Conservation (phyloP, 495 filamentous ascomycete species). For the Lichina pygmaea region DNA sequence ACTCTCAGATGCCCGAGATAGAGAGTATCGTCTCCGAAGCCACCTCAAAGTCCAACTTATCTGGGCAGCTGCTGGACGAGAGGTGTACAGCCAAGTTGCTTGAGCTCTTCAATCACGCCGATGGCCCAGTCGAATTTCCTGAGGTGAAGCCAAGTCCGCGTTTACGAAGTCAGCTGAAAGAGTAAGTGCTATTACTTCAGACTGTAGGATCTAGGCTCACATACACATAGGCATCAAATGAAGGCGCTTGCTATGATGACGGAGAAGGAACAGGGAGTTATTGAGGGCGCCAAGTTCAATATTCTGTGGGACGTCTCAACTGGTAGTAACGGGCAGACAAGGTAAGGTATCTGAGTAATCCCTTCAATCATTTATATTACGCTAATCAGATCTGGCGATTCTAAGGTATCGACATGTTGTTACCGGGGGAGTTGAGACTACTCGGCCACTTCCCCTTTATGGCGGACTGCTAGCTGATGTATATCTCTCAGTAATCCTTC, state of each 20-base stretch:
- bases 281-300: conserved; percentile 2
- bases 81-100: conserved; percentile 3
- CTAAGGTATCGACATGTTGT: conserved; percentile 5
- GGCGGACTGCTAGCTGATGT: conserved; percentile 12
- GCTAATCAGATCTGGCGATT: not conserved
- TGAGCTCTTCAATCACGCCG: conserved; percentile 5
- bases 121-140: not conserved
- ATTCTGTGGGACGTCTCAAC: conserved; percentile 3
- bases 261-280: conserved; percentile 9
- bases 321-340: not conserved
- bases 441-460: conserved; percentile 2
- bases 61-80: conserved; percentile 3
- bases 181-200: conserved; percentile 1
- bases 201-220: not conserved
- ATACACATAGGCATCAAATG: conserved; percentile 4
- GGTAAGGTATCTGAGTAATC: not conserved
- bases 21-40: not conserved
- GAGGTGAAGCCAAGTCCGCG: not conserved
- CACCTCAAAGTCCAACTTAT: not conserved
- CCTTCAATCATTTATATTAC: not conserved
- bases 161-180: conserved; percentile 1
- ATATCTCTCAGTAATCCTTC: not conserved
- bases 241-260: conserved; percentile 8
- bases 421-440: conserved; percentile 2
- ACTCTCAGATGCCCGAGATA: conserved; percentile 3